Base-by-base conservation (phyloP, 2,329 filamentous ascomycete genomes). In the Pyrenophora seminiperda region DNA sequence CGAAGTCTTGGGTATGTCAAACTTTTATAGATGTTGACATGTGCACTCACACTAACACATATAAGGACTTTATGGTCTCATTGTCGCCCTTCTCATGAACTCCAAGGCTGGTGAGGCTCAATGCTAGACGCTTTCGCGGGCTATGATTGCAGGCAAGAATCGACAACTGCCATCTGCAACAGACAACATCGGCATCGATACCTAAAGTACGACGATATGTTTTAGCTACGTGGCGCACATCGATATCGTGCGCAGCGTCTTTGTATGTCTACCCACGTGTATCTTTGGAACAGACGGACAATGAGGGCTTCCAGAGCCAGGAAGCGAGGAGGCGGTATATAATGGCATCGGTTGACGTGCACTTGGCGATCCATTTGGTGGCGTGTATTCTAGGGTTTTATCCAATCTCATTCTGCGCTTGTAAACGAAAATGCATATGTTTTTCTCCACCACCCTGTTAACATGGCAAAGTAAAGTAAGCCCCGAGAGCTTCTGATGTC, bases 1-100 rank as follows among this genome's bases (percentile, higher is more conserved):
- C 65, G 92, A 97, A 93, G 92, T 97, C 65, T 80, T 97, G 87
- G 92, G 91, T 94, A 82, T 58, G 87, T 81, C 5, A 10, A 13
- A n/a, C 14, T 22, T 22, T 13, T 14, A 19, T 10, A 3, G 15
- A 13, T 6, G 19, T n/a, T 13, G 15, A 11, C 5, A 31, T 24
- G 11, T 10, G 30, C 5, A 6, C 27, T 9, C 6, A 13, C 34
- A 30, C 53, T 61, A 53, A 61, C 15, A 7, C 7, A 4, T 7
- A 32, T 14, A 56, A 94, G 90, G 93, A 94, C 90, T 99, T 52
- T 99, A 99, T 81, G 94, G 94, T 76, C 84, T 99, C 71, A 99
- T 99, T 76, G 94, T 99, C 65, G 94, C 94, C 61, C 89, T 99
- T 73, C 87, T 99, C 74, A 99, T 99, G 95, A 99, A 97, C 89